Evolutionary conservation across 129 eudicot species (phyloP).

Genomic region (Logfia minima): DNA sequence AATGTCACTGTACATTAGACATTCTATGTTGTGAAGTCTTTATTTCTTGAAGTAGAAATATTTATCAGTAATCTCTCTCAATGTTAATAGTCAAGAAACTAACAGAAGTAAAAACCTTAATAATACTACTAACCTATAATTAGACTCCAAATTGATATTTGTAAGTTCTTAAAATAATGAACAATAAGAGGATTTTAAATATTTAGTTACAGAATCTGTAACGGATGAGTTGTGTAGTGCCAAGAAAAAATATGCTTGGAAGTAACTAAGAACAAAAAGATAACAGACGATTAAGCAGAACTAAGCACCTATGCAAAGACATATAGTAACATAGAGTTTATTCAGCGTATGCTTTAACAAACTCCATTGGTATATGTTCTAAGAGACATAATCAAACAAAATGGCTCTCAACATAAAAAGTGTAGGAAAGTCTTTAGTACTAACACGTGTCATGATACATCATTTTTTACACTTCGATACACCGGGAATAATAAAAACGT

Average conservation of each 20-base stretch:
- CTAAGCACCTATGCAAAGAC: background rate
- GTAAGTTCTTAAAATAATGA: background rate
- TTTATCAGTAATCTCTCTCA: background rate
- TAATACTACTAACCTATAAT: background rate
- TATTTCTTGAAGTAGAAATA: too few species aligned
- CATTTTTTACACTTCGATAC: background rate
- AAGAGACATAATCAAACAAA: too few species aligned
- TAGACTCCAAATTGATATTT: background rate
- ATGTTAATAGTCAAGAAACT: background rate
- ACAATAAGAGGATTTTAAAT: background rate
- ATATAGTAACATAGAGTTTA: background rate
- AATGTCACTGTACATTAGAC: background rate
- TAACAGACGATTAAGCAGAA: background rate
- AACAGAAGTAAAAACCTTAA: background rate
- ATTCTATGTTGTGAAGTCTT: background rate
- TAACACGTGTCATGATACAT: background rate
- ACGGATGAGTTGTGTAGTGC: background rate
- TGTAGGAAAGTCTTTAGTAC: background rate
- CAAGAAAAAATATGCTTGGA: background rate
- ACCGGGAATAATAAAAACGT: too few species aligned
- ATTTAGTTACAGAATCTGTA: background rate
- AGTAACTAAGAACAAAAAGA: constrained; percentile 3
- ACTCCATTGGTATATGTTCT: background rate
- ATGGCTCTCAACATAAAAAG: too few species aligned
- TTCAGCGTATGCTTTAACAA: background rate